phyloP scores from a whole-genome alignment of 164 flowering plant species.

The Aristolochia californica region DNA sequence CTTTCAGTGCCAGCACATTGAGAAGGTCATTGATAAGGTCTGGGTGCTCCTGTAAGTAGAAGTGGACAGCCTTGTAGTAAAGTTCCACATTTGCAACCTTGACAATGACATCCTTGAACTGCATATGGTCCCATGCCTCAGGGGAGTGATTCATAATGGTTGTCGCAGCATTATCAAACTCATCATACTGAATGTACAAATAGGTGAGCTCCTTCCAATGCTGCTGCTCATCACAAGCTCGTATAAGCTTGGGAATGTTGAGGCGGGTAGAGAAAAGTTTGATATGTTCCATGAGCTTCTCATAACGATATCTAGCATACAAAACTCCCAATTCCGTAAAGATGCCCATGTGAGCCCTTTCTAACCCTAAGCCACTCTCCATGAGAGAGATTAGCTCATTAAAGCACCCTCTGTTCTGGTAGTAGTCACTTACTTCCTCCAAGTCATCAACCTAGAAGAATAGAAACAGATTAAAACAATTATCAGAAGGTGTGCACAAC shows the following conservation, averaged over 20 bases:
- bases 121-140: conserved; percentile 99
- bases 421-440: conserved; percentile 96
- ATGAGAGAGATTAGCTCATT: conserved; percentile 82
- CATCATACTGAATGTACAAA: conserved; percentile 91
- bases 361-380: conserved; percentile 98
- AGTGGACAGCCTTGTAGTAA: conserved; percentile 96
- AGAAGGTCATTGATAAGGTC: conserved; percentile 90
- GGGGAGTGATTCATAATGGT: conserved; percentile 99
- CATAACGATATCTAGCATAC: conserved; percentile 95
- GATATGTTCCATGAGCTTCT: conserved; percentile 99
- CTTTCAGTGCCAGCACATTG: conserved; percentile 86
- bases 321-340: conserved; percentile 95
- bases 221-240: conserved; percentile 97
- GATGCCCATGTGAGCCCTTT: conserved; percentile 99
- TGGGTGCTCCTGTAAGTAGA: conserved; percentile 97
- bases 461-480: background rate
- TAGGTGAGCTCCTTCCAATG: conserved; percentile 98
- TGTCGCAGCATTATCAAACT: conserved; percentile 98
- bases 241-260: conserved; percentile 90
- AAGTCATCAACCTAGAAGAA: conserved; percentile 86
- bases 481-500: no score
- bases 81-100: conserved; percentile 98
- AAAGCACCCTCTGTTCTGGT: conserved; percentile 96
- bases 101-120: conserved; percentile 86
- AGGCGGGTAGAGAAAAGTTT: conserved; percentile 89